Conservation (phyloP, 441 rosid species). For the Euphorbia celastroides region DNA sequence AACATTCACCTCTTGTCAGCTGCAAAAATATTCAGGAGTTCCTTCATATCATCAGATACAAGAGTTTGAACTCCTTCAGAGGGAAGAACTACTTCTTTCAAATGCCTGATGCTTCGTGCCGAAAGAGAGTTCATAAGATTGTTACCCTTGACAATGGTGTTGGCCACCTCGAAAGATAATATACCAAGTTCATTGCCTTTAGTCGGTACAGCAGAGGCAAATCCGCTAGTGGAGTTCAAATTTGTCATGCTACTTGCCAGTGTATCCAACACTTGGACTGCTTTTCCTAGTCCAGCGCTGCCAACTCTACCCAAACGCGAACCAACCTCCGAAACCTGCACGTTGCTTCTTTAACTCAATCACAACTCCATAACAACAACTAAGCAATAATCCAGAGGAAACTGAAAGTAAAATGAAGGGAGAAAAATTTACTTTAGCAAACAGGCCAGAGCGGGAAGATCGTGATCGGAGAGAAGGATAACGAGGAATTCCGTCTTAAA, state of each 20-base stretch:
- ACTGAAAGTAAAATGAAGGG: too few relatives aligned
- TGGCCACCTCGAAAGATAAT: conserved; percentile 92
- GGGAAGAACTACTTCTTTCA: conserved; percentile 75
- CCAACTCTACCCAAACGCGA: conserved; percentile 82
- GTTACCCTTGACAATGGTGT: conserved; percentile 87
- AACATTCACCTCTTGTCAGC: conserved; percentile 75
- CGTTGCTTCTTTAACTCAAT: background rate
- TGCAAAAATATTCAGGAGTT: conserved; percentile 67
- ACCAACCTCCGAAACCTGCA: conserved; percentile 85
- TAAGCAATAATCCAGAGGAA: background rate
- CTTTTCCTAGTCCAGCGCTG: conserved; percentile 73
- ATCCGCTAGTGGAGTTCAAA: conserved; percentile 55
- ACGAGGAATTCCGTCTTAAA: conserved; percentile 32
- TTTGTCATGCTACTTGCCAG: conserved; percentile 91
- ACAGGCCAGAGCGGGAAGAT: conserved; percentile 21
- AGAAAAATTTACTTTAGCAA: conserved; percentile 19
- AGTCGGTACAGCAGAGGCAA: conserved; percentile 51
- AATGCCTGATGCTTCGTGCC: conserved; percentile 44
- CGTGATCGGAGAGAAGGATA: conserved; percentile 21
- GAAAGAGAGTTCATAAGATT: conserved; percentile 87
- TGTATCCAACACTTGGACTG: conserved; percentile 86
- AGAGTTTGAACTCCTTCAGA: conserved; percentile 82
- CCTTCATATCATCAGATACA: conserved; percentile 69
- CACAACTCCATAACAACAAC: background rate
- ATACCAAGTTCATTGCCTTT: conserved; percentile 83